These are phyloP conservation scores for Tylopilus sp. DNA, from an alignment of 768 basidiomycete genomes.

Conservation along the genomic window DNA sequence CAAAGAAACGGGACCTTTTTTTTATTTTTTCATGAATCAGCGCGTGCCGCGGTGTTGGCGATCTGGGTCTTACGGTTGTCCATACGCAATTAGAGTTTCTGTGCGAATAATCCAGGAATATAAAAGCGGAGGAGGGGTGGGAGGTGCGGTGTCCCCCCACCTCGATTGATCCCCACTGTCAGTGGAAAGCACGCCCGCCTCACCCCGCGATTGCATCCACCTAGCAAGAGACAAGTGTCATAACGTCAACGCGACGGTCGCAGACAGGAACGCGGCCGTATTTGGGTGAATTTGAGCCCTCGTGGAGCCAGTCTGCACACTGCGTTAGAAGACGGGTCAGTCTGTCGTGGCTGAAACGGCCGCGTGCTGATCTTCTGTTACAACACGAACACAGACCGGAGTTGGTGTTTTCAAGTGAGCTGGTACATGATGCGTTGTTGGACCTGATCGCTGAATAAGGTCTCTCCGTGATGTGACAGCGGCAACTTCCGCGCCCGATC, in stretches of 20 bases:
- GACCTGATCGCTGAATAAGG: constrained; percentile 40
- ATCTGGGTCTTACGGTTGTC: constrained; percentile 17
- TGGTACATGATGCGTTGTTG: constrained; percentile 30
- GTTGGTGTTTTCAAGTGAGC: constrained; percentile 2
- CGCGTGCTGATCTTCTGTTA: constrained; percentile 18
- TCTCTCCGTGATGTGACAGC: constrained; percentile 39
- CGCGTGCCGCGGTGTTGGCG: constrained; percentile 29
- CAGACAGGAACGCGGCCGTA: not conserved
- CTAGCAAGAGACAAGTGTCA: constrained; percentile 8
- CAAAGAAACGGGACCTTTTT: constrained; percentile 27
- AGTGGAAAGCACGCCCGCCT: not conserved
- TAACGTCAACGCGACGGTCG: constrained; percentile 10
- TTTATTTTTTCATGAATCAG: constrained; percentile 26
- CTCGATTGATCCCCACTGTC: constrained; percentile 1
- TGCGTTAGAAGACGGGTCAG: constrained; percentile 16
- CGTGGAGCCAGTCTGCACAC: constrained; percentile 2
- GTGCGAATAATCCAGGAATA: constrained; percentile 25
- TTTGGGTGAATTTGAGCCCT: constrained; percentile 4
- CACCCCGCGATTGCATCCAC: constrained; percentile 4
- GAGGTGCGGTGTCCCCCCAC: constrained; percentile 14
- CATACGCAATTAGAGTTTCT: constrained; percentile 31
- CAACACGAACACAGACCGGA: constrained; percentile 4
- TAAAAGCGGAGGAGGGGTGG: constrained; percentile 23
- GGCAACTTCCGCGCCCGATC: constrained; percentile 58
- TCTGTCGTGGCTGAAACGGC: constrained; percentile 10